Base-by-base conservation (phyloP, 345 rosid species). In the Erucastrum elatum region DNA sequence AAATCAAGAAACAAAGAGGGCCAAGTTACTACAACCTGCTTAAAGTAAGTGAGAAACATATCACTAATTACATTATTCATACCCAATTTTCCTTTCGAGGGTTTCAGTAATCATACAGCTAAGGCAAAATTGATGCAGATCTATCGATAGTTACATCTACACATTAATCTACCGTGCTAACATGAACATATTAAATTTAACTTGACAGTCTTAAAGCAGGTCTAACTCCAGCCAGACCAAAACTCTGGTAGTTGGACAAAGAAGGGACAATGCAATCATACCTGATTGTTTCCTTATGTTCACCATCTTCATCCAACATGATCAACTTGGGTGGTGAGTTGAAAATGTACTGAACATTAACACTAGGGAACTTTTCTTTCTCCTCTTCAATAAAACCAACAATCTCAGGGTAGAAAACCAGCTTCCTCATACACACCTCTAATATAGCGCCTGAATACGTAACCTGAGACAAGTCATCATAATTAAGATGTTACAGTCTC, bases 321-420 rank as follows among this genome's bases (percentile, higher is more conserved):
- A 88, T 91, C 91, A 95, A 82, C 87, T 93, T 95, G 15, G 96
- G 99, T 4, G 97, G 99, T 62, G 98, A 93, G 76, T 91, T 95
- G 90, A 90, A 95, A 78, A 83, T 78, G 84, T 90, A 91, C 59
- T 93, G 90, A 80, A 88, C 87, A 77, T 88, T 90, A 15, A 93
- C 85, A 3, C 84, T 84, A 8, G 92, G 91, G 80, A 89, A 93
- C 74, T 84, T 83, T 13, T 91, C 94, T 86, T 89, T 90, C 85
- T 93, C 98, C 80, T 93, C 99, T 84, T 95, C 98, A 72, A 90
- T 89, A 70, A 91, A 93, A 65, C 88, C 87, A 66, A 91, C 96
- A 77, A 95, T 86, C 83, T 93, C 98, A 4, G 98, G 99, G 80
- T 88, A 93, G 85, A 91, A 93, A 41, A 90, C 97, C 80, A 91